These are phyloP conservation scores for Verbascum thapsus DNA, from an alignment of 257 asterid species.

Conservation along the genomic window DNA sequence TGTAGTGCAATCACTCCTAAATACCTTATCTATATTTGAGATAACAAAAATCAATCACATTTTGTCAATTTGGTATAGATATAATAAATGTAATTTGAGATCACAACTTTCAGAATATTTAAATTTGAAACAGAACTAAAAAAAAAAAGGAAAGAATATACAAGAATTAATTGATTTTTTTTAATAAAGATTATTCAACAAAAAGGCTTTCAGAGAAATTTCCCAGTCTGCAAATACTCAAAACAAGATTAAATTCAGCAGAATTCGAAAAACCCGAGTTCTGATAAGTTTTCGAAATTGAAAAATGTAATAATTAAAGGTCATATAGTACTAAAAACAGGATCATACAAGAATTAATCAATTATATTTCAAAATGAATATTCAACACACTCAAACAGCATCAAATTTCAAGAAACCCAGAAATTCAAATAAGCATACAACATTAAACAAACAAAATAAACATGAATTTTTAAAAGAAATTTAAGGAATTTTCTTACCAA, in stretches of 20 bases:
- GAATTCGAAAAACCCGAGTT: background rate
- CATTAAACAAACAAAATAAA: constrained; percentile 6
- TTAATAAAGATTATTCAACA: background rate
- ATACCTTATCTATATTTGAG: constrained; percentile 66
- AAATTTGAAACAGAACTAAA: constrained; percentile 11
- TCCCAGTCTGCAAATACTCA: background rate
- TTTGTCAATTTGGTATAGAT: constrained; percentile 8
- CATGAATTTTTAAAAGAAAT: background rate
- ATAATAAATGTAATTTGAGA: constrained; percentile 6
- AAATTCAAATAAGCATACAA: background rate
- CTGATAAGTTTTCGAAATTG: constrained; percentile 9
- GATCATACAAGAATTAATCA: no score
- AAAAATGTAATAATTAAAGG: no score
- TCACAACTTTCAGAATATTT: constrained; percentile 14
- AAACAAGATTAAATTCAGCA: constrained; percentile 13
- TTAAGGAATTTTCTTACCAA: constrained; percentile 59
- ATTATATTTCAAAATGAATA: no score
- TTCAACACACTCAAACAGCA: background rate
- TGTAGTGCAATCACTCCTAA: constrained; percentile 69
- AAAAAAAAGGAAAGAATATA: background rate
- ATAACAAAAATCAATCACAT: constrained; percentile 7
- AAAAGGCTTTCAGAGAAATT: constrained; percentile 10
- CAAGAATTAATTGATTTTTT: background rate
- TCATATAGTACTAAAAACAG: no score
- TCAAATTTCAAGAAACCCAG: constrained; percentile 1